Base-by-base conservation (phyloP, 257 asterid species). In the Solanum etuberosum region DNA sequence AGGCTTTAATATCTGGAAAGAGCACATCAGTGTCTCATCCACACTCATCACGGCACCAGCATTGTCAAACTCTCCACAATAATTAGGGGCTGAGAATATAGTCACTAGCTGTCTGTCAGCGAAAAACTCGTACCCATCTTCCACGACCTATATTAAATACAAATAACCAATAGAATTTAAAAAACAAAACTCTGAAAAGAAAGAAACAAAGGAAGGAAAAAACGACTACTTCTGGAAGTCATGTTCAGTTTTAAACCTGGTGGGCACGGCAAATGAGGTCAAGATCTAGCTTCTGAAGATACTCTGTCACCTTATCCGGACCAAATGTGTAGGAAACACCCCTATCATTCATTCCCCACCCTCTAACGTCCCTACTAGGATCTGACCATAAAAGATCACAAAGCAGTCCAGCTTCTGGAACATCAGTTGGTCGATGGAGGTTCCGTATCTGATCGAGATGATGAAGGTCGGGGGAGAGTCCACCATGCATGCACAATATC, bases 1-100 rank as follows among this genome's bases (percentile, higher is more conserved):
- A 16, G 96, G 96, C 93, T 93, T 95, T 76, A 95, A 70, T 88
- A 95, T 95, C 88, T 95, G 98, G 86, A 95, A 95, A 72, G 98
- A 94, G 90, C 98, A 95, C 98, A 93, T 95, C 91, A 95, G 89
- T n/a, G 94, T 90, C 85, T 94, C 96, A 14, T 95, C 98, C 81
- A 95, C 98, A 34, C 98, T 94, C 98, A 95, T 95, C 95, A 95
- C 91, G 20, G 94, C 97, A 83, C 98, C 97, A 54, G 95, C 98
- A 88, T 95, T 95, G 82, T 94, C 96, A 83, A 95, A 94, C 87
- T 93, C 96, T 72, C 98, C 97, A 87, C 98, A 94, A 91, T 94
- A 94, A 90, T 94, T 94, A 76, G 97, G 98, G 86, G 96, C 98
- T 7, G 97, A 94, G 87, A 94, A 94, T 89, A 95, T 93, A 1